Conservation (phyloP, 768 basidiomycete genomes). For the Suillus placidus region DNA sequence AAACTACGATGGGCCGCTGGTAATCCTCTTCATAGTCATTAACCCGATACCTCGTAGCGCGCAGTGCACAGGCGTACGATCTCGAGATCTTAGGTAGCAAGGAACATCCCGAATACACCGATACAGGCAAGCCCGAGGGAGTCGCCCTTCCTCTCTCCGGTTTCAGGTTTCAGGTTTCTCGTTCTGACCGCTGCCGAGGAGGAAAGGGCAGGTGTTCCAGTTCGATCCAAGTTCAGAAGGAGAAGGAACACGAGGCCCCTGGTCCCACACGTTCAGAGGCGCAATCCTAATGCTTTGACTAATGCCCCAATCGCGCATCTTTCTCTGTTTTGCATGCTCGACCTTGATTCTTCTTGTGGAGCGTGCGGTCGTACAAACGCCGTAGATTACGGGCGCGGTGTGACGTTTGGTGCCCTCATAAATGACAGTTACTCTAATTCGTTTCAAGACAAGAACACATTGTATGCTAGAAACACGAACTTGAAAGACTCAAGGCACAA, state of each 20-base stretch:
- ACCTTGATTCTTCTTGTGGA: too few species aligned
- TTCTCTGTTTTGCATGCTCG: too few species aligned
- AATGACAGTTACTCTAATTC: neutral
- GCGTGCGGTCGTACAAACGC: too few species aligned
- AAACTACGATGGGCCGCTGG: neutral
- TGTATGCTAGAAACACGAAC: slow-evolving; percentile 26
- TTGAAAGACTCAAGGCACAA: neutral
- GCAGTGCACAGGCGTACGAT: neutral
- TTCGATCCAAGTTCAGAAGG: neutral
- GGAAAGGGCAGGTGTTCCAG: neutral
- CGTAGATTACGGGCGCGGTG: neutral
- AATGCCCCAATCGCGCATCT: too few species aligned
- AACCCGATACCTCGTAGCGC: neutral
- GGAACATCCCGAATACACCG: neutral
- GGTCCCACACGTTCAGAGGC: neutral
- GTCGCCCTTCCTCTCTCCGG: neutral
- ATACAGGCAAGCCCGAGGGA: neutral
- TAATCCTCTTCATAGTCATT: neutral
- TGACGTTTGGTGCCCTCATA: slow-evolving; percentile 1
- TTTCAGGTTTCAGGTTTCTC: neutral
- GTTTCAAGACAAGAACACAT: slow-evolving; percentile 48
- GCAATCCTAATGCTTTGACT: neutral
- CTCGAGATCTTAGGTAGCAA: neutral
- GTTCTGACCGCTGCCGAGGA: neutral
- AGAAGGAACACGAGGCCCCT: neutral